Conservation (phyloP, 2,329 filamentous ascomycete species). For the Fusarium protoensiforme region DNA sequence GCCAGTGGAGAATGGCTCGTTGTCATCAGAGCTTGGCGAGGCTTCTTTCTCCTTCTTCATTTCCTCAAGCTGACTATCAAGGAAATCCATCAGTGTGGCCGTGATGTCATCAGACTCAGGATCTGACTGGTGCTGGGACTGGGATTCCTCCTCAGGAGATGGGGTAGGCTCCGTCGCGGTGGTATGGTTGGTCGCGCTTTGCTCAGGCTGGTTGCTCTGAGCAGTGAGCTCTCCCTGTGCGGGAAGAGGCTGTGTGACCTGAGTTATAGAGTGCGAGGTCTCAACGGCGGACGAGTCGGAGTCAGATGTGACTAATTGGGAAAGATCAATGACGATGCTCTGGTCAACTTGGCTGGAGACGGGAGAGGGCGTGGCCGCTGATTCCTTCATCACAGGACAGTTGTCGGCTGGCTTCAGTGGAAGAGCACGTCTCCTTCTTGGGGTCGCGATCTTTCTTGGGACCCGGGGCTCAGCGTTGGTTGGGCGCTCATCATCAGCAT, state of each 20-base stretch:
- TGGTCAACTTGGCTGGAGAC: background rate
- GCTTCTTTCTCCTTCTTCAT: background rate
- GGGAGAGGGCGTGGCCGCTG: background rate
- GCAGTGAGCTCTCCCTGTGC: background rate
- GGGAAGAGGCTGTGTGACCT: background rate
- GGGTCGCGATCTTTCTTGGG: background rate
- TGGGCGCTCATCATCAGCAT: slow-evolving; percentile 8
- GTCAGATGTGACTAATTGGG: slow-evolving; percentile 16
- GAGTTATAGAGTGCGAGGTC: background rate
- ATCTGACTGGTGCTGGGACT: background rate
- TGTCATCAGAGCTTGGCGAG: background rate
- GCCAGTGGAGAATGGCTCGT: slow-evolving; percentile 7
- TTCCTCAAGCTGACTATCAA: background rate
- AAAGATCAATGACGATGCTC: slow-evolving; percentile 15
- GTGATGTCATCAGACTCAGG: background rate
- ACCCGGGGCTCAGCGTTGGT: background rate
- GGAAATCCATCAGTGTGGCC: background rate
- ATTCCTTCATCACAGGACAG: background rate
- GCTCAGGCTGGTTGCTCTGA: background rate
- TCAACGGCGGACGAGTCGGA: slow-evolving; percentile 25
- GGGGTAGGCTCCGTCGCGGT: background rate
- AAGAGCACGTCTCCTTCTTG: background rate
- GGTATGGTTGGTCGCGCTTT: background rate
- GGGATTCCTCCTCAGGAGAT: background rate
- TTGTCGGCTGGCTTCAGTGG: background rate